Conservation (phyloP, 257 asterid species). For the Solanum okadae region DNA sequence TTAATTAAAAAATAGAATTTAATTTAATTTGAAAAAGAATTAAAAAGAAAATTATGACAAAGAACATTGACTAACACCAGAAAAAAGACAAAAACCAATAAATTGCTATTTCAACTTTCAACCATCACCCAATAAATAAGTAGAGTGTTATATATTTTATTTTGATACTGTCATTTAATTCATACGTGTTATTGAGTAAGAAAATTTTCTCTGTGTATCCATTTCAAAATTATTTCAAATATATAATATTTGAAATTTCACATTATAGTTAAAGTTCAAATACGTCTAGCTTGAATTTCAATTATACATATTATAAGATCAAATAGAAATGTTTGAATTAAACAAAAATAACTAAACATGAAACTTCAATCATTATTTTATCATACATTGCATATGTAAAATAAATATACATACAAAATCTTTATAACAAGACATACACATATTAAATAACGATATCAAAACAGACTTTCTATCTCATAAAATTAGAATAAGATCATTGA, state of each 20-base stretch:
- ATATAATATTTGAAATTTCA: no score
- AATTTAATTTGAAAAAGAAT: neutral
- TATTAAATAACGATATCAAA: neutral
- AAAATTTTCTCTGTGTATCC: neutral
- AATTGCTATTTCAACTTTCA: neutral
- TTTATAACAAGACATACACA: neutral
- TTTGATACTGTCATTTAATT: neutral
- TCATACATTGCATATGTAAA: neutral
- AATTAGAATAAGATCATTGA: neutral
- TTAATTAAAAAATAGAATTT: neutral
- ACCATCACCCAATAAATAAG: neutral
- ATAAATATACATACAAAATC: neutral
- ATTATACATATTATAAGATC: neutral
- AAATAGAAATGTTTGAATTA: no score
- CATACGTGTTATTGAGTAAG: neutral
- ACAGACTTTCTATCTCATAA: accelerated
- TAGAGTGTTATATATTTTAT: neutral
- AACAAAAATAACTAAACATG: no score
- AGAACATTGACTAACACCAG: neutral
- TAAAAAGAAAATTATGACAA: no score
- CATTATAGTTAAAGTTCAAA: no score
- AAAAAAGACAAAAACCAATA: neutral
- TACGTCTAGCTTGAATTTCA: neutral
- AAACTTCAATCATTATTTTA: neutral
- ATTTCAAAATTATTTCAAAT: no score